A percentile compares a stretch with the other conserved stretches of the same genome.
Evolutionary conservation across 106 monocot species (phyloP).

Genomic region (Chionographis japonica): DNA sequence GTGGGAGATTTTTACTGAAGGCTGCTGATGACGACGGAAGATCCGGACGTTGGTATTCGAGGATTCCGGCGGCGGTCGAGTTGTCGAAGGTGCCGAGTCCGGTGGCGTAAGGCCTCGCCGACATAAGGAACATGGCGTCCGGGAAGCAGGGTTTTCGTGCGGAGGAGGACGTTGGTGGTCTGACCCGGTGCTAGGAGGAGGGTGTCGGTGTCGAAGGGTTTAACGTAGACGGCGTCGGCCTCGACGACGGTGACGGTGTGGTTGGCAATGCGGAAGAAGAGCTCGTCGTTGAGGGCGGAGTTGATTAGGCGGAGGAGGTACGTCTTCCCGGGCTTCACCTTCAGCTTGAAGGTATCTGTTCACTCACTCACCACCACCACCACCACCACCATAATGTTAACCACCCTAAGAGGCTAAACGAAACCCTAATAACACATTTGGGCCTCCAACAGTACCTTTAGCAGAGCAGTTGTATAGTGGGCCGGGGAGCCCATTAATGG

Average conservation of each 20-base stretch:
- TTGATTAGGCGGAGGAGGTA: slow-evolving; percentile 47
- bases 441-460: neutral
- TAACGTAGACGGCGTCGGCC: slow-evolving; percentile 31
- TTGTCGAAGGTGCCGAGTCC: slow-evolving; percentile 19
- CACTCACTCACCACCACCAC: neutral
- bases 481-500: slow-evolving; percentile 6
- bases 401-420: neutral
- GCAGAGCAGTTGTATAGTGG: slow-evolving; percentile 6
- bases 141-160: slow-evolving; percentile 1
- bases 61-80: slow-evolving; percentile 15
- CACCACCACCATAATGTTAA: neutral
- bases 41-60: slow-evolving; percentile 10
- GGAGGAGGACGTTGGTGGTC: neutral
- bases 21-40: neutral
- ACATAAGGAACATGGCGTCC: slow-evolving; percentile 14
- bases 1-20: slow-evolving; percentile 5
- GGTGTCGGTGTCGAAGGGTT: slow-evolving; percentile 19
- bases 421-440: too few species aligned
- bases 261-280: slow-evolving; percentile 47
- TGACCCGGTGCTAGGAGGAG: neutral
- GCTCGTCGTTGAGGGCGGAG: slow-evolving; percentile 49
- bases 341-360: slow-evolving; percentile 27
- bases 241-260: slow-evolving; percentile 40
- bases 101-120: slow-evolving; percentile 12
- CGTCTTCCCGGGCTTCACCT: slow-evolving; percentile 37